Conservation (phyloP, 768 basidiomycete species). For the Cubamyces lactineus region DNA sequence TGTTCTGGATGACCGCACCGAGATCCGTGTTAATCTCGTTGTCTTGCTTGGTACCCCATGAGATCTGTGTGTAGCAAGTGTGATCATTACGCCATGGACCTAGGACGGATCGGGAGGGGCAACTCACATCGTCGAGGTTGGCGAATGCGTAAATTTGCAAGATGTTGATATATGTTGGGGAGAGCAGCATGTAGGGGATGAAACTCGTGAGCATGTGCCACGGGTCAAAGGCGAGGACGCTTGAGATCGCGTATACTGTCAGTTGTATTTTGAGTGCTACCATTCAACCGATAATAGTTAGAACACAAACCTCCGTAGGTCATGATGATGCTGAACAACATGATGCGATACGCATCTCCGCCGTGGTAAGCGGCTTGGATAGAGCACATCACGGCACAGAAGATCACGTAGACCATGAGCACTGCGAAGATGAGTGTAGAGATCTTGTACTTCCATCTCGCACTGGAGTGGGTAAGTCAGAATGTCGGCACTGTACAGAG, state of each 20-base stretch:
- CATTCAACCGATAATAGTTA: neutral
- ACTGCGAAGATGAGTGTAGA: conserved; percentile 73
- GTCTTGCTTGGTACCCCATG: conserved; percentile 97
- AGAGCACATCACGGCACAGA: conserved; percentile 81
- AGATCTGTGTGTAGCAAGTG: conserved; percentile 55
- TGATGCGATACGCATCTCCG: conserved; percentile 66
- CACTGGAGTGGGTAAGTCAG: conserved; percentile 42
- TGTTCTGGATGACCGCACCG: conserved; percentile 81
- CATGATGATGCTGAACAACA: conserved; percentile 84
- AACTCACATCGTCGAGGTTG: conserved; percentile 80
- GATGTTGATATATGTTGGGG: conserved; percentile 79
- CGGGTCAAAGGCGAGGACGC: conserved; percentile 58
- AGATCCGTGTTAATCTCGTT: conserved; percentile 73
- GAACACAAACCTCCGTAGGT: conserved; percentile 73
- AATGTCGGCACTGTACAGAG: neutral
- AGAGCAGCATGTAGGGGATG: conserved; percentile 83
- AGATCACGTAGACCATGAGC: conserved; percentile 83
- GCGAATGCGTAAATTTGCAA: conserved; percentile 82
- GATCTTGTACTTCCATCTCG: conserved; percentile 85
- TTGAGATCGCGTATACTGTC: conserved; percentile 23
- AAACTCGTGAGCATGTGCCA: conserved; percentile 97
- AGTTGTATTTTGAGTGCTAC: neutral
- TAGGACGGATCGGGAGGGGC: conserved; percentile 22
- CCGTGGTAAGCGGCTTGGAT: conserved; percentile 70
- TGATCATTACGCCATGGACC: neutral